A percentile compares a stretch with the other conserved stretches of the same genome.
Evolutionary conservation across 345 rosid species (phyloP).

Genomic region (Ceriops zippeliana): DNA sequence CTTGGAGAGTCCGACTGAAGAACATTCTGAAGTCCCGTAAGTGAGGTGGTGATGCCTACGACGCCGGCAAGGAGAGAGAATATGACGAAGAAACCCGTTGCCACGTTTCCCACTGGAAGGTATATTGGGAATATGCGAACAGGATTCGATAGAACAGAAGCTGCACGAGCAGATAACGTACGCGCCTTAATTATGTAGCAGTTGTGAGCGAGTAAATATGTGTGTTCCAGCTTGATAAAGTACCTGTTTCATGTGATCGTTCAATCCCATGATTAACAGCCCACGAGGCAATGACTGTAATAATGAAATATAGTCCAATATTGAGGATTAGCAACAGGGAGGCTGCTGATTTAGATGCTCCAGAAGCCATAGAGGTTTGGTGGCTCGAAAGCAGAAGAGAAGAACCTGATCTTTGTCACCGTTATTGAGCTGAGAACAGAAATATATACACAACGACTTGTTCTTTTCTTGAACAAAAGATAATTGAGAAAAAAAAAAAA

Average conservation of each 20-base stretch:
- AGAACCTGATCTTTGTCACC: background rate
- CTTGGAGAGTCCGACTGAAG: slow-evolving; percentile 41
- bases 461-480: background rate
- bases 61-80: slow-evolving; percentile 72
- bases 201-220: too few relatives aligned
- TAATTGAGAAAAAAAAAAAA: background rate
- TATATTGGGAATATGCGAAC: slow-evolving; percentile 76
- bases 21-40: slow-evolving; percentile 50
- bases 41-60: slow-evolving; percentile 70
- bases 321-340: slow-evolving; percentile 60
- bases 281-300: slow-evolving; percentile 66
- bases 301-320: slow-evolving; percentile 58
- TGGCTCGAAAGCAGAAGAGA: background rate
- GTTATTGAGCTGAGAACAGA: slow-evolving; percentile 7
- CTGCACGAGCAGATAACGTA: slow-evolving; percentile 33
- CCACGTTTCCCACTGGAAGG: slow-evolving; percentile 85
- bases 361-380: slow-evolving; percentile 50
- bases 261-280: slow-evolving; percentile 68
- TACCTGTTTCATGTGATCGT: slow-evolving; percentile 62
- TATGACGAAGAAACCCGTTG: slow-evolving; percentile 66
- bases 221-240: background rate
- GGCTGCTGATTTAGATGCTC: slow-evolving; percentile 60
- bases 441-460: background rate
- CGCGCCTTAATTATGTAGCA: too few relatives aligned
- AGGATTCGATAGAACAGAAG: slow-evolving; percentile 59